These are phyloP conservation scores for Alternaria gaisen DNA, from an alignment of 2,329 filamentous ascomycete genomes.

Conservation along the genomic window DNA sequence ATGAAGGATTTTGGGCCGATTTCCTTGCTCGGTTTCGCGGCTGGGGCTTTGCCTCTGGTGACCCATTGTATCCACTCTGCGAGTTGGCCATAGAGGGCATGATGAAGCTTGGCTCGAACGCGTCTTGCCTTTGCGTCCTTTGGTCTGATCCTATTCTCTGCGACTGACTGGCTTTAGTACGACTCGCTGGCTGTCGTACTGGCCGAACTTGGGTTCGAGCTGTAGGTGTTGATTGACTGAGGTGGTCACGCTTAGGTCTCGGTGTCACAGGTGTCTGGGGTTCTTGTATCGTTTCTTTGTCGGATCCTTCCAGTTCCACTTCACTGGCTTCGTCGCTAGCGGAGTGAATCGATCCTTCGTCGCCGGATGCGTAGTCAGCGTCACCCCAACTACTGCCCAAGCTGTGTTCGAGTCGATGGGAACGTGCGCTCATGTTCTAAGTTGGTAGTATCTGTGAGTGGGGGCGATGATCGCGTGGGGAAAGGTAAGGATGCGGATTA, in stretches of 20 bases:
- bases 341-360: conserved; percentile 35
- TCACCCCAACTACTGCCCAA: conserved; percentile 49
- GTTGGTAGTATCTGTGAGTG: not conserved
- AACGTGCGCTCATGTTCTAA: conserved; percentile 26
- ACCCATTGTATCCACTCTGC: conserved; percentile 24
- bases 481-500: not conserved
- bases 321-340: conserved; percentile 38
- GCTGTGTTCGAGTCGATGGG: conserved; percentile 33
- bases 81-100: conserved; percentile 50
- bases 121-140: conserved; percentile 24
- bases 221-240: conserved; percentile 20
- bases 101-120: conserved; percentile 52
- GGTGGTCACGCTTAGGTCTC: conserved; percentile 23
- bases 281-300: conserved; percentile 30
- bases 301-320: conserved; percentile 33
- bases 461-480: not conserved
- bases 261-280: conserved; percentile 21
- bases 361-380: conserved; percentile 40
- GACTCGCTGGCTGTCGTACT: conserved; percentile 22
- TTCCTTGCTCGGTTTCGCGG: conserved; percentile 10
- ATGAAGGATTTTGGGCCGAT: not conserved
- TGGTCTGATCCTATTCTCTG: conserved; percentile 17
- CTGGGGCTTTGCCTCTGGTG: conserved; percentile 6
- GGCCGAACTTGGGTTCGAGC: conserved; percentile 17
- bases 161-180: conserved; percentile 18